phyloP scores from a whole-genome alignment of 495 filamentous ascomycete genomes.

The Podospora australis region DNA sequence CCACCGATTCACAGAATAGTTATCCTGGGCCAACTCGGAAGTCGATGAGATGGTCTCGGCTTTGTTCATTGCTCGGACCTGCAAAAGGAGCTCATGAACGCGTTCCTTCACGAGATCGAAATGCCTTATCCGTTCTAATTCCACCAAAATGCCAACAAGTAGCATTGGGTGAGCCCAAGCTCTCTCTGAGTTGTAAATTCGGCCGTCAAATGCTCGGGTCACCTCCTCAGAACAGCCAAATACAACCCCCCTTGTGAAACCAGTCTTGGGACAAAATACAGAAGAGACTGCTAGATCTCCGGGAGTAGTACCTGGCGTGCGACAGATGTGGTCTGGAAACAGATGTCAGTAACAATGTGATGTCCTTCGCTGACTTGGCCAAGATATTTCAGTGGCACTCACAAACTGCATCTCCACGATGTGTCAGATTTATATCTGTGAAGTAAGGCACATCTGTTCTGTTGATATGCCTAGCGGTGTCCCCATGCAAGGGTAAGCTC shows the following conservation, averaged over 20 bases:
- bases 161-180: slow-evolving; percentile 7
- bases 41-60: neutral
- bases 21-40: slow-evolving; percentile 1
- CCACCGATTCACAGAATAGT: slow-evolving; percentile 10
- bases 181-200: neutral
- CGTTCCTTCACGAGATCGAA: neutral
- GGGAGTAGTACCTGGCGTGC: neutral
- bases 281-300: neutral
- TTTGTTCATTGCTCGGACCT: slow-evolving; percentile 1
- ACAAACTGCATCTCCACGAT: no score
- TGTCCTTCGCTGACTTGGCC: no score
- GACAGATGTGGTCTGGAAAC: neutral
- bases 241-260: neutral
- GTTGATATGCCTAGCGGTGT: neutral
- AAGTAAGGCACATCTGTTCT: neutral
- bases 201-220: neutral
- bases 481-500: neutral
- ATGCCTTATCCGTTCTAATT: slow-evolving; percentile 7
- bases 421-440: neutral
- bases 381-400: no score
- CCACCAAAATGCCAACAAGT: slow-evolving; percentile 6
- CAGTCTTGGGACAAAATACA: neutral
- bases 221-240: slow-evolving; percentile 1
- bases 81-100: neutral
- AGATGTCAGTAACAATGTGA: neutral